Conservation (phyloP, 352 stramenopile species). For the Vaucheria bursata region DNA sequence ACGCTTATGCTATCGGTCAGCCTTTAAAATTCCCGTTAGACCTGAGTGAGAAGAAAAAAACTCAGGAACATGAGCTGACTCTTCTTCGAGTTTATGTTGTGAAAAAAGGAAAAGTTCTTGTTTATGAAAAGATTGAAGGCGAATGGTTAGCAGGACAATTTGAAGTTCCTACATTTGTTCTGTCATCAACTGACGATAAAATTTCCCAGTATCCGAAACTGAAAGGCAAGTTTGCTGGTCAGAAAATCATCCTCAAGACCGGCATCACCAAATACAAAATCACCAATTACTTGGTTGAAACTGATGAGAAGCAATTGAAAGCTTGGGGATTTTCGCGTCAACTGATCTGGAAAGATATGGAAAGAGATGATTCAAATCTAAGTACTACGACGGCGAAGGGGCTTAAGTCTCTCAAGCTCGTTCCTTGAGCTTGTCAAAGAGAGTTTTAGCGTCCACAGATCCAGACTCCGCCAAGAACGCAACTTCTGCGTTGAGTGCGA, state of each 20-base stretch:
- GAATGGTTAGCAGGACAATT: neutral
- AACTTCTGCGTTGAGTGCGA: too few relatives aligned
- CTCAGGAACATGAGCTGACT: neutral
- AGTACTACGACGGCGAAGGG: neutral
- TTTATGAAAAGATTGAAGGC: neutral
- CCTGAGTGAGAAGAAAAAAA: neutral
- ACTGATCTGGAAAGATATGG: neutral
- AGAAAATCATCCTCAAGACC: neutral
- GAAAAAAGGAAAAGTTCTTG: neutral
- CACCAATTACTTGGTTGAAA: neutral
- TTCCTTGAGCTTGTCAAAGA: too few relatives aligned
- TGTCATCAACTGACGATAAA: neutral
- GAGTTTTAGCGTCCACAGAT: too few relatives aligned
- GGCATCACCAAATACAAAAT: neutral
- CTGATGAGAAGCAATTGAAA: neutral
- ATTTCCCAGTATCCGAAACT: neutral
- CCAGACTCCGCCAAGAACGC: too few relatives aligned
- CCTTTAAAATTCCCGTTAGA: neutral
- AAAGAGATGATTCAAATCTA: neutral
- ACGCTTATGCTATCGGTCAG: neutral
- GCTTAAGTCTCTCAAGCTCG: too few relatives aligned
- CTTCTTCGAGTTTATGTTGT: neutral
- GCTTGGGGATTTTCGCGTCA: neutral
- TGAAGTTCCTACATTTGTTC: neutral
- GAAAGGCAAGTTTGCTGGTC: too few relatives aligned